Evolutionary conservation across 768 basidiomycete genomes (phyloP).

Genomic region (Auriscalpium vulgare): DNA sequence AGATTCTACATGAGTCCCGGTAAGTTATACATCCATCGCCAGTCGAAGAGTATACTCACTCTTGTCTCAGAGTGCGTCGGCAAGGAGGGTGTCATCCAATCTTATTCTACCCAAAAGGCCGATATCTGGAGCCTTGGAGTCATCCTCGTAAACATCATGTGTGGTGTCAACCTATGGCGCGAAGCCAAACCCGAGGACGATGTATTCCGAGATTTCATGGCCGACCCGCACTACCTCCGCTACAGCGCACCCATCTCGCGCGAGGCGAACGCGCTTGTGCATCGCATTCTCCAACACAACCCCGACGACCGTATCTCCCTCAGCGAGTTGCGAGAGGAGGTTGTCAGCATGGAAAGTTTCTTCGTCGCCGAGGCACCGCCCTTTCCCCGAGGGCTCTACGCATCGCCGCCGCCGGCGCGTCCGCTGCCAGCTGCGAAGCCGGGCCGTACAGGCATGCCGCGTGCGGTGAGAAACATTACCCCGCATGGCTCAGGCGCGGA

Average conservation of each 20-base stretch:
- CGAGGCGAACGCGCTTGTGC: background rate
- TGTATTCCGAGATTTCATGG: background rate
- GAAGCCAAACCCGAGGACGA: slow-evolving; percentile 54
- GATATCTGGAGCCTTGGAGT: slow-evolving; percentile 74
- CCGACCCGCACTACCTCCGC: background rate
- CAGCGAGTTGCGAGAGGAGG: background rate
- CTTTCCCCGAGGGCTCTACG: no score
- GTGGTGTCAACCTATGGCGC: slow-evolving; percentile 73
- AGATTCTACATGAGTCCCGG: slow-evolving; percentile 67
- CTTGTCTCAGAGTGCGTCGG: slow-evolving; percentile 46
- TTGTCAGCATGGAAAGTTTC: background rate
- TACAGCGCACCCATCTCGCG: background rate
- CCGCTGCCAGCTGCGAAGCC: no score
- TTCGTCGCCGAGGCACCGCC: background rate
- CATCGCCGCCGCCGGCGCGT: no score
- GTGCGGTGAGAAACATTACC: no score
- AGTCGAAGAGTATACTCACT: background rate
- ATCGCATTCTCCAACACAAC: background rate
- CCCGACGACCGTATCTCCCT: background rate
- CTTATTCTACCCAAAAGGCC: slow-evolving; percentile 53
- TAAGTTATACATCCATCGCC: slow-evolving; percentile 20
- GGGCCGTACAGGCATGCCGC: no score
- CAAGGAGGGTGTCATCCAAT: slow-evolving; percentile 30
- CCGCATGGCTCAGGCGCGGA: no score
- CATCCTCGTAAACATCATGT: slow-evolving; percentile 77